Conservation (phyloP, 225 moss, liverwort and hornwort species). For the Asterella californica region DNA sequence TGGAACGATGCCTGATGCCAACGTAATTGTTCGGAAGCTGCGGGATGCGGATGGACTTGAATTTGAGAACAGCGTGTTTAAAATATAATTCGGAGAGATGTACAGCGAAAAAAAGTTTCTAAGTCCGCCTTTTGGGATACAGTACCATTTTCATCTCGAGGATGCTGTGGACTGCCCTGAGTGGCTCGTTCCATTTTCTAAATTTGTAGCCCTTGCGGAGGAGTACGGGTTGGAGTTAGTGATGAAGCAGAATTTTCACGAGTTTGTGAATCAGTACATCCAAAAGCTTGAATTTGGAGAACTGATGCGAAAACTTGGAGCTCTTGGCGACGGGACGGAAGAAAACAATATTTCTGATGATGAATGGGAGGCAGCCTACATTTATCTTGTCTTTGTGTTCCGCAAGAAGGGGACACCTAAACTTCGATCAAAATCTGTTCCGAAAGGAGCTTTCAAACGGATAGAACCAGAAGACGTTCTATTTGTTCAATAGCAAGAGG, state of each 20-base stretch:
- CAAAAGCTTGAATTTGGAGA: constrained; percentile 84
- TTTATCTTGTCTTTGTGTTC: constrained; percentile 86
- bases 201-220: constrained; percentile 70
- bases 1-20: constrained; percentile 98
- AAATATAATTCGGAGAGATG: constrained; percentile 67
- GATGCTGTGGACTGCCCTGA: constrained; percentile 98
- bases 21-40: constrained; percentile 91
- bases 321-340: constrained; percentile 70
- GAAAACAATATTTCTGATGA: constrained; percentile 70
- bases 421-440: constrained; percentile 37
- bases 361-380: constrained; percentile 95
- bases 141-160: constrained; percentile 95
- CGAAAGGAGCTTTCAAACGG: constrained; percentile 53
- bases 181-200: constrained; percentile 96
- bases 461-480: constrained; percentile 72
- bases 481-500: constrained; percentile 37
- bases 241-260: constrained; percentile 88
- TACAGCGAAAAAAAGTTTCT: constrained; percentile 76
- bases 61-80: constrained; percentile 91
- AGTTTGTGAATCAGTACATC: constrained; percentile 78
- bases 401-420: constrained; percentile 73
- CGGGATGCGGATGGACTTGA: constrained; percentile 81
- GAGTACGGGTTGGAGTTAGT: constrained; percentile 91
- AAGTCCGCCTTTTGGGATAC: constrained; percentile 78
- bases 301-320: constrained; percentile 84